A percentile compares a stretch with the other conserved stretches of the same genome.
Evolutionary conservation across 352 stramenopile genomes (phyloP).

Genomic region (Phytopythium helicoides): DNA sequence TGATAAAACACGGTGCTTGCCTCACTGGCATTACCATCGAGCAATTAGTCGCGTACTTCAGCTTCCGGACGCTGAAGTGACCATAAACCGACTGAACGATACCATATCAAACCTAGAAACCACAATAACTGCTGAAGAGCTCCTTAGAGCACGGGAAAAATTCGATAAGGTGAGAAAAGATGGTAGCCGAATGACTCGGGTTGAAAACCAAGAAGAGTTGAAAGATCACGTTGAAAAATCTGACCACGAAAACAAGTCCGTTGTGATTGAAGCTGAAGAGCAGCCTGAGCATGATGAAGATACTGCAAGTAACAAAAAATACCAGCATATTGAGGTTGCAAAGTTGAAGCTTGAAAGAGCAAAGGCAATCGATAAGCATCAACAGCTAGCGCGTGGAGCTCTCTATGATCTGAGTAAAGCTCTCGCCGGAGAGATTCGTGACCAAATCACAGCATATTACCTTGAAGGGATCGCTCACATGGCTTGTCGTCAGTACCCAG

Average conservation of each 20-base stretch:
- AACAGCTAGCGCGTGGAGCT: slow-evolving; percentile 13
- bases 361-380: slow-evolving; percentile 8
- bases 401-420: slow-evolving; percentile 33
- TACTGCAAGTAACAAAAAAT: background rate
- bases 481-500: slow-evolving; percentile 19
- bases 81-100: background rate
- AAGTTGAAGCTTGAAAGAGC: slow-evolving; percentile 6
- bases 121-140: background rate
- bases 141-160: background rate
- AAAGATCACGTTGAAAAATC: background rate
- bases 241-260: background rate
- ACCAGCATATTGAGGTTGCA: slow-evolving; percentile 3
- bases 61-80: slow-evolving; percentile 3
- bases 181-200: background rate
- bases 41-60: slow-evolving; percentile 49
- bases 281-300: background rate
- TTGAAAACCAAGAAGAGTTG: background rate
- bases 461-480: slow-evolving; percentile 41
- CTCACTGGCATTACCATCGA: slow-evolving; percentile 35
- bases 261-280: background rate
- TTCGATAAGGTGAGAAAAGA: background rate
- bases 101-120: background rate
- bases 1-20: slow-evolving; percentile 14
- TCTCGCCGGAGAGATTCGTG: slow-evolving; percentile 11
- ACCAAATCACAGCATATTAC: slow-evolving; percentile 33